Evolutionary conservation across 805 yeast genomes (phyloP).

Genomic region (Yamadazyma sp.): DNA sequence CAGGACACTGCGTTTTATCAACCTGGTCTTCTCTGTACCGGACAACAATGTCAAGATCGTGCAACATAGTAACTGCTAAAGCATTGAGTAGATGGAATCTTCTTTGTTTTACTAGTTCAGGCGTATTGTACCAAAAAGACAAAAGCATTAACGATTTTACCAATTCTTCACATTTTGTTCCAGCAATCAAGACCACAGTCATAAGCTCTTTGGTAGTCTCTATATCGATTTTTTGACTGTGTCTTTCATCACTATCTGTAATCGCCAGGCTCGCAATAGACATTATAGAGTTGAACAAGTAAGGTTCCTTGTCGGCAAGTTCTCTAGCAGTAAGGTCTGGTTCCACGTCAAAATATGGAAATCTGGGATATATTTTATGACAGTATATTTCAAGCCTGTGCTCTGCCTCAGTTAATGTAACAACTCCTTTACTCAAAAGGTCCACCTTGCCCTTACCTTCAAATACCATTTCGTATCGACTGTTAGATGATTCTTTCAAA

Average conservation of each 20-base stretch:
- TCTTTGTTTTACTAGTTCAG: slow-evolving; percentile 78
- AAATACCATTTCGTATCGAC: slow-evolving; percentile 34
- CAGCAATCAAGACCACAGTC: slow-evolving; percentile 64
- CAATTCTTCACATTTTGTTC: slow-evolving; percentile 68
- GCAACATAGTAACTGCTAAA: slow-evolving; percentile 64
- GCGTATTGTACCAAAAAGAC: slow-evolving; percentile 78
- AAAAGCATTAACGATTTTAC: slow-evolving; percentile 60
- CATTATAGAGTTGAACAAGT: slow-evolving; percentile 63
- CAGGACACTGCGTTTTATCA: slow-evolving; percentile 3
- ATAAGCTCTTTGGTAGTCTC: slow-evolving; percentile 51
- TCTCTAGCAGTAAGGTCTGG: slow-evolving; percentile 43
- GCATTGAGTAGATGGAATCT: slow-evolving; percentile 69
- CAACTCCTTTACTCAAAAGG: slow-evolving; percentile 54
- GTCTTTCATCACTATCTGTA: slow-evolving; percentile 34
- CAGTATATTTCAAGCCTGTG: slow-evolving; percentile 52
- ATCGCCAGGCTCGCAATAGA: slow-evolving; percentile 54
- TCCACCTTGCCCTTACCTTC: slow-evolving; percentile 35
- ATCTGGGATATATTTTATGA: slow-evolving; percentile 42
- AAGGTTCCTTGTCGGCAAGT: slow-evolving; percentile 54
- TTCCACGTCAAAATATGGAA: slow-evolving; percentile 61
- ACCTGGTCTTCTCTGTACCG: slow-evolving; percentile 26
- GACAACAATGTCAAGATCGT: slow-evolving; percentile 73
- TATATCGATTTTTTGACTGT: slow-evolving; percentile 50
- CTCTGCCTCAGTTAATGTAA: slow-evolving; percentile 61
- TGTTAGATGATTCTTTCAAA: slow-evolving; percentile 47